These are phyloP conservation scores for Solanum sitiens DNA, from an alignment of 257 asterid species.

Conservation along the genomic window DNA sequence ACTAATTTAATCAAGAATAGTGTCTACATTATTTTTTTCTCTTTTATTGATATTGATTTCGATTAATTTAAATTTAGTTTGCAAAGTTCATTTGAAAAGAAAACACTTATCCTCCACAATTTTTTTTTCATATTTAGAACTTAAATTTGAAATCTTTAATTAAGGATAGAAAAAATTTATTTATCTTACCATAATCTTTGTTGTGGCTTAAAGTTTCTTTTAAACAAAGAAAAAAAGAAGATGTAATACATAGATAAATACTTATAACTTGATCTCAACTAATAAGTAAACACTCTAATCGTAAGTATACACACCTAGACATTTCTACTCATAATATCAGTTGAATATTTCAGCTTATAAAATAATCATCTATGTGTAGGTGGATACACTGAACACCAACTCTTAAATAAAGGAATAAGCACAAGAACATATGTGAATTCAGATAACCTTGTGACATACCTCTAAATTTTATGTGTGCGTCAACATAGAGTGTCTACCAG, in stretches of 20 bases:
- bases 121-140: fast-evolving
- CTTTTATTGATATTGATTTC: background rate
- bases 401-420: background rate
- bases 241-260: background rate
- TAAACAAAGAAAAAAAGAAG: background rate
- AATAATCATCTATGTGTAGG: background rate
- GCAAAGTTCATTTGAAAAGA: background rate
- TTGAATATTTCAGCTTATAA: background rate
- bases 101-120: background rate
- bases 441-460: background rate
- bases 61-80: background rate
- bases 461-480: background rate
- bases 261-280: background rate
- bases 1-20: background rate
- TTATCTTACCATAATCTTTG: background rate
- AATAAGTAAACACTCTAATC: background rate
- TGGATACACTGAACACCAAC: background rate
- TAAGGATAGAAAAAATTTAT: background rate
- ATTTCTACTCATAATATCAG: background rate
- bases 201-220: background rate
- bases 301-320: background rate
- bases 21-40: background rate
- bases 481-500: background rate
- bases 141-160: background rate
- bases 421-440: background rate